Evolutionary conservation across 139 green algal species (phyloP).

Genomic region (Edaphochlamys debaryana): DNA sequence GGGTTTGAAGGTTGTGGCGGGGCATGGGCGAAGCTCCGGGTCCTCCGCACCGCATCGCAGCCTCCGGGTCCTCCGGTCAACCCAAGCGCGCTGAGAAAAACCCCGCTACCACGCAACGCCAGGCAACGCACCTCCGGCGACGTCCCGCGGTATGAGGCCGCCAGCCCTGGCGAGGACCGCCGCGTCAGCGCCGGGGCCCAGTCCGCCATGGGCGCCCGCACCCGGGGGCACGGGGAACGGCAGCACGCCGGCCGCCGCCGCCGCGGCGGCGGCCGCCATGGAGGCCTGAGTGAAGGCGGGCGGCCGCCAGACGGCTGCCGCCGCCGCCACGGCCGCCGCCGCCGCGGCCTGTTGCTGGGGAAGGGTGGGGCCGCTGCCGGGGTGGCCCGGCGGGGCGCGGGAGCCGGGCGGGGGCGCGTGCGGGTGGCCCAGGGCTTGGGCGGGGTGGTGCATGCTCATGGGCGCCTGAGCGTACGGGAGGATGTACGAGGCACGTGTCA

Average conservation of each 20-base stretch:
- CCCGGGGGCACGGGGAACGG: background rate
- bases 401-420: background rate
- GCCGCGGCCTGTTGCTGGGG: slow-evolving; percentile 5
- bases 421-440: background rate
- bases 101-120: too few relatives aligned
- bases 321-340: slow-evolving; percentile 8
- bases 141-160: too few relatives aligned
- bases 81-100: too few relatives aligned
- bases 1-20: too few relatives aligned
- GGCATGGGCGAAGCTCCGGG: too few relatives aligned
- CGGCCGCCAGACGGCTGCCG: slow-evolving; percentile 11
- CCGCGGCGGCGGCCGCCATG: slow-evolving; percentile 9
- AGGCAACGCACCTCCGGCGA: too few relatives aligned
- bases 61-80: too few relatives aligned
- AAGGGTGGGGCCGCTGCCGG: background rate
- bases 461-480: background rate
- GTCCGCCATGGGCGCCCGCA: background rate
- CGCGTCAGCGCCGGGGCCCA: too few relatives aligned
- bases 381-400: background rate
- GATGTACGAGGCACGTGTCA: too few relatives aligned
- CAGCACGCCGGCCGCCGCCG: slow-evolving; percentile 12
- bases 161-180: too few relatives aligned
- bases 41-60: too few relatives aligned
- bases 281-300: slow-evolving; percentile 4
- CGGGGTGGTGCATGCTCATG: background rate